phyloP scores from a whole-genome alignment of 2,329 filamentous ascomycete species.

The Nemania bipapillata region DNA sequence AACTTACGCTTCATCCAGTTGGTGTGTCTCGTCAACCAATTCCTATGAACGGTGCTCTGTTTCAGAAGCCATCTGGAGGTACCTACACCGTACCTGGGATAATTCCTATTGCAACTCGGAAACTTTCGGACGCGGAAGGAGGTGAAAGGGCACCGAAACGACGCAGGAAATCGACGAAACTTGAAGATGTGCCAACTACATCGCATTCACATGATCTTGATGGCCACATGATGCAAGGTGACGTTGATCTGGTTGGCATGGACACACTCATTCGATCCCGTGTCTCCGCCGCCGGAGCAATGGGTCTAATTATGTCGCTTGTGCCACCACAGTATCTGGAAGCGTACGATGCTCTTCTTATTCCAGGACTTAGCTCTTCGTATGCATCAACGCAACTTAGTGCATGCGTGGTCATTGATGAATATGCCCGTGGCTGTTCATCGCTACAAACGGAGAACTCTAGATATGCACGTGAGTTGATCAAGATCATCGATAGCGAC shows the following conservation, averaged over 20 bases:
- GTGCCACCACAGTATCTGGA: conserved; percentile 73
- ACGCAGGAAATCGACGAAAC: conserved; percentile 84
- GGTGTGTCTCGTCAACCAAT: conserved; percentile 91
- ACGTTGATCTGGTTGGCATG: conserved; percentile 90
- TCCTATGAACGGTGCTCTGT: conserved; percentile 87
- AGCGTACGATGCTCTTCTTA: conserved; percentile 71
- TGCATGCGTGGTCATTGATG: conserved; percentile 84
- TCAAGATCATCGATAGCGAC: conserved; percentile 81
- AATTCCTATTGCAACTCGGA: conserved; percentile 58
- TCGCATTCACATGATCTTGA: conserved; percentile 93
- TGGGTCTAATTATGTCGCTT: conserved; percentile 83
- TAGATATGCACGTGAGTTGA: conserved; percentile 72
- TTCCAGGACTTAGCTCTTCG: conserved; percentile 74
- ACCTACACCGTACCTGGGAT: conserved; percentile 72
- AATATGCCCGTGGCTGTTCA: conserved; percentile 75
- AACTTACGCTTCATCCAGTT: conserved; percentile 87
- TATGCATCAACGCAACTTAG: conserved; percentile 88
- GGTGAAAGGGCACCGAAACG: conserved; percentile 76
- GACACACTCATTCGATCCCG: conserved; percentile 90
- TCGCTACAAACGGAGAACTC: conserved; percentile 61
- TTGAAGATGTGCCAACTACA: conserved; percentile 71
- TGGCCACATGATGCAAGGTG: conserved; percentile 96
- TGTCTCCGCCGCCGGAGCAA: conserved; percentile 84
- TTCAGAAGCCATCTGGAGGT: conserved; percentile 92
- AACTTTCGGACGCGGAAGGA: conserved; percentile 64